These are phyloP conservation scores for Kurtzmaniella quercitrusa DNA, from an alignment of 1,139 yeast genomes.

Conservation along the genomic window DNA sequence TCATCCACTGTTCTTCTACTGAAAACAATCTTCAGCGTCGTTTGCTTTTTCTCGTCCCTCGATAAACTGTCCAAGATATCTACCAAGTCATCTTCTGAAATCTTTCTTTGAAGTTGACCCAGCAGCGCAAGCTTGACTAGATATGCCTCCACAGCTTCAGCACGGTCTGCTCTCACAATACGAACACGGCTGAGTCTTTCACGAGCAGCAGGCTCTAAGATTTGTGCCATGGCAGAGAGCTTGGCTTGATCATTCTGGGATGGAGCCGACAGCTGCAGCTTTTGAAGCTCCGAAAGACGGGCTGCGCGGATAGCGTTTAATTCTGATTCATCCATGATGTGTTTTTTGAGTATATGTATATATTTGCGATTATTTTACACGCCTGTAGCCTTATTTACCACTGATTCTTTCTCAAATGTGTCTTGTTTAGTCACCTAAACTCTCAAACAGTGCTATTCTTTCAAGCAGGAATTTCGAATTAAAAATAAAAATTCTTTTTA, in stretches of 20 bases:
- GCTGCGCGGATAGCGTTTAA: conserved; percentile 87
- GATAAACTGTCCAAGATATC: conserved; percentile 80
- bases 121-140: conserved; percentile 68
- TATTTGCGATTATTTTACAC: background rate
- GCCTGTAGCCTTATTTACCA: no score
- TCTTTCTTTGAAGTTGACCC: conserved; percentile 72
- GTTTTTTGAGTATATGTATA: background rate
- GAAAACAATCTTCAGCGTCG: conserved; percentile 53
- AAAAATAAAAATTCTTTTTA: background rate
- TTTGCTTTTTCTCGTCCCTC: conserved; percentile 64
- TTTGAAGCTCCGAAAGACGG: conserved; percentile 76
- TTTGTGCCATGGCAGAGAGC: conserved; percentile 53
- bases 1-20: conserved; percentile 20
- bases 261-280: conserved; percentile 22
- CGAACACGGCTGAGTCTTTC: conserved; percentile 85
- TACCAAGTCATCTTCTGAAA: conserved; percentile 77
- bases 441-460: background rate
- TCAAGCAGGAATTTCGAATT: no score
- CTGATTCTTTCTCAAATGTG: background rate
- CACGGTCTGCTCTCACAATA: conserved; percentile 88
- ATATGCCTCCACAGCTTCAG: conserved; percentile 83
- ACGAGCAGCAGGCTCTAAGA: conserved; percentile 76
- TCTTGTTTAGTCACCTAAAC: background rate
- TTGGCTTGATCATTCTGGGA: conserved; percentile 29
- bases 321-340: conserved; percentile 69